Percentiles rank a stretch among this genome's conserved stretches.
phyloP scores from a whole-genome alignment of 495 filamentous ascomycete genomes.

The Xylaria bambusicola region DNA sequence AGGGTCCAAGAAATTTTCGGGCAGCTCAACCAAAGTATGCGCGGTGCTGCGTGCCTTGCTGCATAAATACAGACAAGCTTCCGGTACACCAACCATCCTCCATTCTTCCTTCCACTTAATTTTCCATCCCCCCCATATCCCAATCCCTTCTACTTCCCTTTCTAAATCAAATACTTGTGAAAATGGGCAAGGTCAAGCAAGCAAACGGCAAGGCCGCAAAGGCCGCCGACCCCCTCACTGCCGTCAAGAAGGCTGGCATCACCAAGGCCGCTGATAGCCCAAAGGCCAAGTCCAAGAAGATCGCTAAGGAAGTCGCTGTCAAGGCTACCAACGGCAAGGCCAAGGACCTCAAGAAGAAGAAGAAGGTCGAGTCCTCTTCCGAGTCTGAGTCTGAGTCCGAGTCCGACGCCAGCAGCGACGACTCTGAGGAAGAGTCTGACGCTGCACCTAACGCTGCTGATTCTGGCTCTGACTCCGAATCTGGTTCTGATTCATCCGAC shows the following conservation, averaged over 20 bases:
- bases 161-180: constrained; percentile 21
- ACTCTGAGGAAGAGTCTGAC: constrained; percentile 35
- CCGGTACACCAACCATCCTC: constrained; percentile 13
- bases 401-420: constrained; percentile 24
- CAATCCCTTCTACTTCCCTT: constrained; percentile 1
- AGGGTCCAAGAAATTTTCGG: constrained; percentile 27
- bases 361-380: constrained; percentile 50
- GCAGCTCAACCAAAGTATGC: no score
- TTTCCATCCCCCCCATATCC: constrained; percentile 1
- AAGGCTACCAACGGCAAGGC: constrained; percentile 45
- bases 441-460: constrained; percentile 23
- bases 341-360: constrained; percentile 51
- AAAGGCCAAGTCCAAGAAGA: constrained; percentile 58
- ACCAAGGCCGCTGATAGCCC: constrained; percentile 45
- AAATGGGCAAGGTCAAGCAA: constrained; percentile 62
- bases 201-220: constrained; percentile 46
- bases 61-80: constrained; percentile 28
- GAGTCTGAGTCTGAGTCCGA: constrained; percentile 40
- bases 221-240: constrained; percentile 37
- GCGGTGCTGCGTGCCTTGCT: constrained; percentile 22
- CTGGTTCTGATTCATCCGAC: constrained; percentile 40
- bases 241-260: constrained; percentile 41
- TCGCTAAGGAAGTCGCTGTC: constrained; percentile 47
- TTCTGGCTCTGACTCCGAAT: constrained; percentile 44
- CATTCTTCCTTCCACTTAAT: no score